Evolutionary conservation across 331 rosid species (phyloP), one percentile per base, ranked within the genome.

Genomic region (Arachis monticola): DNA sequence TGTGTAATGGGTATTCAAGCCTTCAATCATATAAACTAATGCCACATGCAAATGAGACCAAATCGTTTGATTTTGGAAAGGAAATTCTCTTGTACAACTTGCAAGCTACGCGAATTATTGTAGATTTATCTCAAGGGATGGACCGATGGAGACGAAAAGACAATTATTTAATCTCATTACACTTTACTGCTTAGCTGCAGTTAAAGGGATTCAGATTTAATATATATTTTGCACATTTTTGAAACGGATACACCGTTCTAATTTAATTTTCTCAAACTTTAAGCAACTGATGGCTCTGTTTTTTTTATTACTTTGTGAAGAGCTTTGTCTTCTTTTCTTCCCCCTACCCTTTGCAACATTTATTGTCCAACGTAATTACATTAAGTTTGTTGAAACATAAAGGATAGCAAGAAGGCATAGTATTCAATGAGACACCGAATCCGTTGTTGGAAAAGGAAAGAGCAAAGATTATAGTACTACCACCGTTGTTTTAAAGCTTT

Each of bases 41-140:
- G 68, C 17, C 70, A 46, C 57, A 22, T 46, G 71, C 57, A 66
- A 65, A 10, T 45, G 17, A 17, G 57, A 46, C 17, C 10, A 66
- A 66, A 17, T 9, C 42, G 45, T 61, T 40, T 10, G 22, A 46
- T 66, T 5, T 5, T 17, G 22, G 22, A 17, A 17, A 35, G 4
- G 4, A 35, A 11, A 22, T 8, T 46, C 8, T 61, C 53, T 8
- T 41, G 31, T 60, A 60, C 44, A 60, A 60, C 14, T 30, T 60
- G 45, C 9, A 35, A 35, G 40, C 40, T 35, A 35, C 40, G 40
- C 4, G 40, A 35, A 35, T 35, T 53, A 53, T 53, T 10, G 9
- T 4, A 12, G 27, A 53, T 53, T n/a, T 53, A 8, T 53, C 22
- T 17, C 22, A 17, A 17, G 22, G 22, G 22, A 17, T 17, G 22